Conservation (phyloP, 768 basidiomycete species). For the Myochromella boudieri region DNA sequence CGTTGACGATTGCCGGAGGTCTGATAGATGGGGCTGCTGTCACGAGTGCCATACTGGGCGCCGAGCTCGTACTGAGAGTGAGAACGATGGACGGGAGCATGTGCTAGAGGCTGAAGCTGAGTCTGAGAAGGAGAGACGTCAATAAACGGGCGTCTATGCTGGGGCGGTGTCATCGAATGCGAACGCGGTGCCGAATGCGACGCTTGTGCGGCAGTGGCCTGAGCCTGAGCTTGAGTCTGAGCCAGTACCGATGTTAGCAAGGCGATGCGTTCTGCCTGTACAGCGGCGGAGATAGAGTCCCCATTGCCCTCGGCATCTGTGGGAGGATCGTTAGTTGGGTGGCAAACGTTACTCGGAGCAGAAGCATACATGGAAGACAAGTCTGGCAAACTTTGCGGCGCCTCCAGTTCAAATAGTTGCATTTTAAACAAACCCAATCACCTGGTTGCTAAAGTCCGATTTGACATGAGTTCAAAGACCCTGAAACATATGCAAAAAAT, state of each 20-base stretch:
- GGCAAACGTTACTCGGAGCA: slow-evolving; percentile 7
- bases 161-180: slow-evolving; percentile 47
- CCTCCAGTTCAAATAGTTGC: slow-evolving; percentile 88
- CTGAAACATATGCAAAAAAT: too few relatives aligned
- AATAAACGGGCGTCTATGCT: slow-evolving; percentile 38
- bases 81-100: slow-evolving; percentile 45
- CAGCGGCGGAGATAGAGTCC: slow-evolving; percentile 81
- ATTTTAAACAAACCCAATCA: slow-evolving; percentile 82
- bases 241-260: slow-evolving; percentile 74
- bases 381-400: slow-evolving; percentile 88
- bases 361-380: slow-evolving; percentile 72
- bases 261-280: slow-evolving; percentile 83
- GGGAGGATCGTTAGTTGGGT: slow-evolving; percentile 8
- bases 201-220: slow-evolving; percentile 11
- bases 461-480: background rate
- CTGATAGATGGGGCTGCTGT: slow-evolving; percentile 56
- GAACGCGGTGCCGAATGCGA: slow-evolving; percentile 31
- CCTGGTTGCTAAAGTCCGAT: slow-evolving; percentile 56
- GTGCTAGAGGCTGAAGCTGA: slow-evolving; percentile 21
- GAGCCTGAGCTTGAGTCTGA: slow-evolving; percentile 41
- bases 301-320: slow-evolving; percentile 86
- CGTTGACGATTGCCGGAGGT: slow-evolving; percentile 47
- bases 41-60: slow-evolving; percentile 36
- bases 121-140: slow-evolving; percentile 31
- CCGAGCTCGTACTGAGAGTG: slow-evolving; percentile 51